Conservation (phyloP, 2,329 filamentous ascomycete species). For the Clarireedia hainanense region DNA sequence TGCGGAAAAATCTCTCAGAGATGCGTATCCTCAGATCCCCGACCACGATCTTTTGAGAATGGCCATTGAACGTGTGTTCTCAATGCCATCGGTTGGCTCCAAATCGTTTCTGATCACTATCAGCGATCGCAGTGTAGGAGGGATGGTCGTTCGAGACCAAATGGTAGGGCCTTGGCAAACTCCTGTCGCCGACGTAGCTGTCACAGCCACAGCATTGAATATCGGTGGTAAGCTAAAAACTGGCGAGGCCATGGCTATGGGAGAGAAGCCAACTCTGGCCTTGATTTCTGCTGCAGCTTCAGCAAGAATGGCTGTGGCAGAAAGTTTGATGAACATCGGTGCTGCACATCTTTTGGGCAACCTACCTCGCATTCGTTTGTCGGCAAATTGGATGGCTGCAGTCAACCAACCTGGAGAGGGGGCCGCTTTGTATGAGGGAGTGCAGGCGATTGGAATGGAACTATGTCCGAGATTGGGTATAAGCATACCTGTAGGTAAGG, state of each 20-base stretch:
- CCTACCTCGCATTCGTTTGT: slow-evolving; percentile 74
- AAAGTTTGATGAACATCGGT: slow-evolving; percentile 87
- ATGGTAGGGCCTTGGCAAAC: slow-evolving; percentile 97
- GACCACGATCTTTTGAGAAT: slow-evolving; percentile 41
- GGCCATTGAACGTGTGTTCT: slow-evolving; percentile 74
- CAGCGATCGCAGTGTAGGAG: slow-evolving; percentile 84
- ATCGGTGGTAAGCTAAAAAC: slow-evolving; percentile 58
- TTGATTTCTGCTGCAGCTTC: slow-evolving; percentile 86
- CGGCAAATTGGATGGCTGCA: slow-evolving; percentile 99
- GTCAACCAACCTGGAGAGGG: slow-evolving; percentile 88
- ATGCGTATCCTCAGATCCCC: slow-evolving; percentile 37
- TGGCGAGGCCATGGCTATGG: slow-evolving; percentile 97
- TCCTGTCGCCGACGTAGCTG: slow-evolving; percentile 87
- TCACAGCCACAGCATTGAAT: slow-evolving; percentile 76
- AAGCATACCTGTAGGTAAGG: slow-evolving; percentile 93
- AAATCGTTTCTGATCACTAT: slow-evolving; percentile 98
- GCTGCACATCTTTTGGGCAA: slow-evolving; percentile 55
- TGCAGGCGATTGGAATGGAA: slow-evolving; percentile 86
- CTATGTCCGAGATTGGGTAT: slow-evolving; percentile 86
- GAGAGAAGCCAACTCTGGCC: slow-evolving; percentile 82
- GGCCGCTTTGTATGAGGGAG: slow-evolving; percentile 85
- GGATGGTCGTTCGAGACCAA: slow-evolving; percentile 81
- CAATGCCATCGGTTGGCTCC: slow-evolving; percentile 84
- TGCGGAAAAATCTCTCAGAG: slow-evolving; percentile 51
- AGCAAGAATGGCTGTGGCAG: slow-evolving; percentile 91